These are phyloP conservation scores for Pichia cephalocereana DNA, from an alignment of 805 yeast genomes.

Conservation along the genomic window DNA sequence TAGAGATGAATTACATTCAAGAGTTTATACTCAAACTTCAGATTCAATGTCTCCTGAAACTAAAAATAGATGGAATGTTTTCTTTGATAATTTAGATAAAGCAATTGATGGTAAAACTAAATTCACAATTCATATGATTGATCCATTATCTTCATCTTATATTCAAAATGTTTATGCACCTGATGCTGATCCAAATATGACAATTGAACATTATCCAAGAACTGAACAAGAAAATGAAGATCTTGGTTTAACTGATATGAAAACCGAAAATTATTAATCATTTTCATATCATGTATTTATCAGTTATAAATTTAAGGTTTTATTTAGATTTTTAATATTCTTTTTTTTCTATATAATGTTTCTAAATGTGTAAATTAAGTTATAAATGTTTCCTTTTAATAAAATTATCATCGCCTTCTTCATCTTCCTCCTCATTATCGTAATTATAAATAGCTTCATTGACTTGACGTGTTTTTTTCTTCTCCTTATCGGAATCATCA, in stretches of 20 bases:
- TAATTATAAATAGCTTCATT: neutral
- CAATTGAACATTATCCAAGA: constrained; percentile 82
- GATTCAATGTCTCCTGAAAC: constrained; percentile 84
- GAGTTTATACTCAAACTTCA: constrained; percentile 78
- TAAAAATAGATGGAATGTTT: constrained; percentile 71
- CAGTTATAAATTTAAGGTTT: neutral
- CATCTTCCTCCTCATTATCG: neutral
- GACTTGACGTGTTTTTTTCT: neutral
- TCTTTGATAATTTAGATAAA: constrained; percentile 62
- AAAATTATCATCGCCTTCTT: neutral
- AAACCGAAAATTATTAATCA: constrained; percentile 8
- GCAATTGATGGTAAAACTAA: constrained; percentile 76
- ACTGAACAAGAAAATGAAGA: constrained; percentile 85
- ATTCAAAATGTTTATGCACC: constrained; percentile 99
- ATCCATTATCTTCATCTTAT: constrained; percentile 91
- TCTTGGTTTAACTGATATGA: constrained; percentile 63
- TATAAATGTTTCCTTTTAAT: neutral
- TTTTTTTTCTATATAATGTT: neutral
- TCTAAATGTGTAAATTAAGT: neutral
- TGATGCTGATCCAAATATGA: constrained; percentile 95
- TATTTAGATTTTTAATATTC: neutral
- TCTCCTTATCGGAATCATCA: neutral
- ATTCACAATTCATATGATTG: constrained; percentile 84
- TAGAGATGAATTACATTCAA: constrained; percentile 73
- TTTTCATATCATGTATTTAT: neutral